A percentile compares a stretch with the other conserved stretches of the same genome.
These are phyloP conservation scores for Fusarium oxysporum DNA, from an alignment of 2,329 filamentous ascomycete genomes.

Conservation along the genomic window DNA sequence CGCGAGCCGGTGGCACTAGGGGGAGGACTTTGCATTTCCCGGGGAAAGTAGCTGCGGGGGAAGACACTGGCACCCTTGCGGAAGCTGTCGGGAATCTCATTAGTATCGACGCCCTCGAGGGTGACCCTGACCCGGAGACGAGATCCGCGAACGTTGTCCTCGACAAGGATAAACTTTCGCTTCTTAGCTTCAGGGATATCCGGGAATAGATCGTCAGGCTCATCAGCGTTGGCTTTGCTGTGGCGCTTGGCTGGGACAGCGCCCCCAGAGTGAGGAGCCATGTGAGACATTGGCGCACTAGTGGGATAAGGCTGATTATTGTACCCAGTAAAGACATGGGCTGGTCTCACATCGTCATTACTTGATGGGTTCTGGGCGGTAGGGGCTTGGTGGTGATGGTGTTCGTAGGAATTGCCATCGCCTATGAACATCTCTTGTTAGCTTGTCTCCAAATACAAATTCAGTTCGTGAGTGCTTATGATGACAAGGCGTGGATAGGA, in stretches of 20 bases:
- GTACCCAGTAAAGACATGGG: conserved; percentile 80
- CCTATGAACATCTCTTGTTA: conserved; percentile 57
- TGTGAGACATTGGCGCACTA: conserved; percentile 71
- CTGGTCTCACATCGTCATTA: conserved; percentile 74
- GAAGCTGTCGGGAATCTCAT: conserved; percentile 96
- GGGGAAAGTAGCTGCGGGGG: conserved; percentile 90
- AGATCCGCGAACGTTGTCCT: conserved; percentile 84
- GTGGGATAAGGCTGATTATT: conserved; percentile 69
- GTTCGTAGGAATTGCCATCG: conserved; percentile 71
- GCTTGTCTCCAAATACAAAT: conserved; percentile 37
- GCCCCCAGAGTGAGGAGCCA: conserved; percentile 56
- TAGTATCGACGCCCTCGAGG: conserved; percentile 92
- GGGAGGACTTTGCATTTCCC: conserved; percentile 90
- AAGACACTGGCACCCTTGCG: conserved; percentile 90
- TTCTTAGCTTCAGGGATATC: conserved; percentile 90
- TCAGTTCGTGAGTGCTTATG: conserved; percentile 25
- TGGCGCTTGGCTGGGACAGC: conserved; percentile 53
- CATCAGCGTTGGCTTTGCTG: conserved; percentile 63
- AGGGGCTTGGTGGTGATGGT: conserved; percentile 74
- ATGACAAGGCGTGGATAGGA: background rate
- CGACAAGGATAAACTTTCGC: conserved; percentile 96
- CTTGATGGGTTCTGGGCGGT: conserved; percentile 62
- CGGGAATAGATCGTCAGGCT: conserved; percentile 81
- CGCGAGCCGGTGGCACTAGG: conserved; percentile 79
- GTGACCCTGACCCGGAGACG: conserved; percentile 90